Evolutionary conservation across 192 early-diverging fungal species (phyloP).

Genomic region (Helicostylum pulchrum): DNA sequence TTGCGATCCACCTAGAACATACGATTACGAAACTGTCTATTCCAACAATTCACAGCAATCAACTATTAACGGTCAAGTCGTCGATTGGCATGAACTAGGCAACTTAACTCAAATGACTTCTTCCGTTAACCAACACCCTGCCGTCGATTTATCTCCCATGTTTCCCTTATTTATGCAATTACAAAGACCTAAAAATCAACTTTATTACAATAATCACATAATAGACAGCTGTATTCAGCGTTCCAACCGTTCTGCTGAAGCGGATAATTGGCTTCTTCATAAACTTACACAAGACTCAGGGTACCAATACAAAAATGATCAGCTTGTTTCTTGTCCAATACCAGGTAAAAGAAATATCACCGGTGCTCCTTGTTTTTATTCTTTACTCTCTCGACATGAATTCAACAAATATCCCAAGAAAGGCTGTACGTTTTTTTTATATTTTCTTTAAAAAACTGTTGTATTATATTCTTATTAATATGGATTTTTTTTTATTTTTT

Average conservation of each 20-base stretch:
- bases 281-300: constrained; percentile 31
- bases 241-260: constrained; percentile 15
- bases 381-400: constrained; percentile 6
- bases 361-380: constrained; percentile 30
- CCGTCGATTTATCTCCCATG: constrained; percentile 33
- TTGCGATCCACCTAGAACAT: constrained; percentile 30
- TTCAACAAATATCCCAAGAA: constrained; percentile 14
- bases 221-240: constrained; percentile 26
- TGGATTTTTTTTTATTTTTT: background rate
- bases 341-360: constrained; percentile 27
- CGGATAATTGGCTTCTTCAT: constrained; percentile 33
- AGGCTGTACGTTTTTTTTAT: constrained; percentile 20
- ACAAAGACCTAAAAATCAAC: background rate
- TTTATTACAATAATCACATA: constrained; percentile 16
- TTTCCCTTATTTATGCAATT: constrained; percentile 36
- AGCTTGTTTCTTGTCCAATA: constrained; percentile 30
- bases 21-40: constrained; percentile 12
- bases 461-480: background rate
- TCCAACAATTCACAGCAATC: constrained; percentile 9
- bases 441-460: background rate
- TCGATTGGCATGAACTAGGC: constrained; percentile 22
- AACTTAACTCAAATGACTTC: constrained; percentile 16
- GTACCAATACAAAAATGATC: constrained; percentile 11
- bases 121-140: constrained; percentile 23
- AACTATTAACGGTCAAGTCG: constrained; percentile 29